Conservation (phyloP, 306 rosid species). For the Crotalaria pallida region DNA sequence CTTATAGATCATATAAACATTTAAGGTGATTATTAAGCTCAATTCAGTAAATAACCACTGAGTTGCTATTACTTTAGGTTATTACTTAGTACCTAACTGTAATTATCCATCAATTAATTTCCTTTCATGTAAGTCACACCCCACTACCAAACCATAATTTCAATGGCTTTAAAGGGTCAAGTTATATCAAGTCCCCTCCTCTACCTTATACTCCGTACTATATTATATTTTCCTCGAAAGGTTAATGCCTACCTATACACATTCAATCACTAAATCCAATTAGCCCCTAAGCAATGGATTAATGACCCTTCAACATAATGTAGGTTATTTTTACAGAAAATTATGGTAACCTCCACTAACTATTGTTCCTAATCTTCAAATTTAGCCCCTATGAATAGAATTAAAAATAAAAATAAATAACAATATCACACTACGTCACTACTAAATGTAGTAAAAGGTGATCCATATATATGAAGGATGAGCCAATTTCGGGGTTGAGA, state of each 20-base stretch:
- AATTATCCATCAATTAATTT: background rate
- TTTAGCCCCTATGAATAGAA: too few species aligned
- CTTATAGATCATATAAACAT: background rate
- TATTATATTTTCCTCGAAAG: background rate
- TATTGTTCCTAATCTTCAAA: too few species aligned
- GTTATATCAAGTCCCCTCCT: background rate
- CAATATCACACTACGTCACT: too few species aligned
- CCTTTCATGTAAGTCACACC: conserved; percentile 14
- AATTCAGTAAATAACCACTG: background rate
- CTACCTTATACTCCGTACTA: background rate
- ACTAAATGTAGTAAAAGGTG: background rate
- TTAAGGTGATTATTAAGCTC: background rate
- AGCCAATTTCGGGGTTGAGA: conserved; percentile 7
- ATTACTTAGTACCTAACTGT: conserved; percentile 1
- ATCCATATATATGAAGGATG: background rate
- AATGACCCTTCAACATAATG: background rate
- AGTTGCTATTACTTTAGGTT: background rate
- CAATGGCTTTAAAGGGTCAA: background rate
- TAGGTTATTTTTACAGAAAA: background rate
- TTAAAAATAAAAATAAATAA: too few species aligned
- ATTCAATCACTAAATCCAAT: background rate
- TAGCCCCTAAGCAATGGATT: background rate
- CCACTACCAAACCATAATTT: conserved; percentile 6
- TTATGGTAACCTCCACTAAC: background rate
- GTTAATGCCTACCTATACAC: too few species aligned